Conservation (phyloP, 2,329 filamentous ascomycete genomes). For the Talaromyces rugulosus region DNA sequence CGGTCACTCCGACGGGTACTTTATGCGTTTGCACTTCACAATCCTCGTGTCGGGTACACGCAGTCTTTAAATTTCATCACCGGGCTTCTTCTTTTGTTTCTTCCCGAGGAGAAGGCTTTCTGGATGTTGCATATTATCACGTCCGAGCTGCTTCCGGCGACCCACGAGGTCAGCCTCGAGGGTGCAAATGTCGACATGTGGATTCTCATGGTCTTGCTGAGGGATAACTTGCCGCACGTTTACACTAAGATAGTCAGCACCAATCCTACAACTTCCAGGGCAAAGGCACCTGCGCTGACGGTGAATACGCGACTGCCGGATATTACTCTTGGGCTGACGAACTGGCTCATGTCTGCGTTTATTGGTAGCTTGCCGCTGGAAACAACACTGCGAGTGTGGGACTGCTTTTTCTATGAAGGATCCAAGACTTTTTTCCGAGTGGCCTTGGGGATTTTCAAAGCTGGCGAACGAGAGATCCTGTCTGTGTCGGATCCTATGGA, state of each 20-base stretch:
- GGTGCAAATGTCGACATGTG: constrained; percentile 91
- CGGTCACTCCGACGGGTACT: constrained; percentile 77
- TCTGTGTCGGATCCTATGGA: constrained; percentile 84
- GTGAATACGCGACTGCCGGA: constrained; percentile 65
- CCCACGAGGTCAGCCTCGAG: constrained; percentile 84
- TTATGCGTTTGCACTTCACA: constrained; percentile 85
- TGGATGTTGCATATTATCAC: constrained; percentile 93
- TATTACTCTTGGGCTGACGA: constrained; percentile 86
- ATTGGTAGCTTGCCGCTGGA: constrained; percentile 91
- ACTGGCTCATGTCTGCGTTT: constrained; percentile 98
- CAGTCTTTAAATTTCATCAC: constrained; percentile 95
- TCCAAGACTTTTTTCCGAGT: constrained; percentile 91
- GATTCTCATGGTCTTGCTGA: constrained; percentile 82
- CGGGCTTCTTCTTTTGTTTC: constrained; percentile 81
- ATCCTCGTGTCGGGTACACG: constrained; percentile 89
- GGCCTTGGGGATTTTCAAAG: constrained; percentile 85
- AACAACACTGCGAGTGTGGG: constrained; percentile 88
- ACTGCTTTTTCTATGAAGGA: constrained; percentile 92
- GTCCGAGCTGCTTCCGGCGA: constrained; percentile 79
- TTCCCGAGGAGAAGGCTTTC: constrained; percentile 87
- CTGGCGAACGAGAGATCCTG: constrained; percentile 75
- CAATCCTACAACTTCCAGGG: constrained; percentile 40
- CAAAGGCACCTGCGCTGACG: constrained; percentile 39
- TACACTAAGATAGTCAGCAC: constrained; percentile 84
- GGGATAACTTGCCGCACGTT: constrained; percentile 74